phyloP scores from a whole-genome alignment of 192 early-diverging fungal species.

The Rhizoclosmatium sp. region DNA sequence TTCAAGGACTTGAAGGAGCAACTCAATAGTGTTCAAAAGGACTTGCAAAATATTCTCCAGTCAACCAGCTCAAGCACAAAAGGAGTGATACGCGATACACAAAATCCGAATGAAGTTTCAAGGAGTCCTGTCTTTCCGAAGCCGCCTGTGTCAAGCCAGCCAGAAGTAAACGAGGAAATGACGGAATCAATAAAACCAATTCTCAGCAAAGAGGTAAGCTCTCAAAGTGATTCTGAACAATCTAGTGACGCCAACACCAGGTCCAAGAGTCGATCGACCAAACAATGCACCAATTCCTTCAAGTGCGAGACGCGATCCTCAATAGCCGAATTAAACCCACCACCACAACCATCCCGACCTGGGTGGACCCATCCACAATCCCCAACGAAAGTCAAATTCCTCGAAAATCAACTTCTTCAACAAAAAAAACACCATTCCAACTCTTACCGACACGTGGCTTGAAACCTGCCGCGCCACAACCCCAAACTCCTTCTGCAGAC shows the following conservation, averaged over 20 bases:
- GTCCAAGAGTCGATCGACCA: constrained; percentile 14
- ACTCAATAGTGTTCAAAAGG: not conserved
- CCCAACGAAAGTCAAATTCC: not conserved
- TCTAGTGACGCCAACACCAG: not conserved
- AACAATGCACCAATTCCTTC: constrained; percentile 16
- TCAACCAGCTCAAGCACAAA: not conserved
- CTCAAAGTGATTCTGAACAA: not conserved
- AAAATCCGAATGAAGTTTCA: no score
- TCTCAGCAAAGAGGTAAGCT: not conserved
- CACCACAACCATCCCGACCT: not conserved
- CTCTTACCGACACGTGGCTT: not conserved
- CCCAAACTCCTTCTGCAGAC: not conserved
- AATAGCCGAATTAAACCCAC: not conserved
- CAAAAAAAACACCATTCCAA: not conserved
- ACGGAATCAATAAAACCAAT: not conserved
- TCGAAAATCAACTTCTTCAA: not conserved
- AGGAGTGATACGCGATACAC: no score
- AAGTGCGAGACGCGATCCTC: constrained; percentile 9
- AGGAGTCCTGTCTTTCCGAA: not conserved
- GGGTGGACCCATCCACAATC: not conserved
- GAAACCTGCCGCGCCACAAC: not conserved
- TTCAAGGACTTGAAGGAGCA: constrained; percentile 1
- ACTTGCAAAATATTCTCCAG: constrained; percentile 3
- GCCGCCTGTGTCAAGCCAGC: not conserved
- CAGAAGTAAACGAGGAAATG: not conserved